Evolutionary conservation across 805 yeast species (phyloP), one percentile per base, ranked within the genome.

Genomic region (Kockiozyma suomiensis): DNA sequence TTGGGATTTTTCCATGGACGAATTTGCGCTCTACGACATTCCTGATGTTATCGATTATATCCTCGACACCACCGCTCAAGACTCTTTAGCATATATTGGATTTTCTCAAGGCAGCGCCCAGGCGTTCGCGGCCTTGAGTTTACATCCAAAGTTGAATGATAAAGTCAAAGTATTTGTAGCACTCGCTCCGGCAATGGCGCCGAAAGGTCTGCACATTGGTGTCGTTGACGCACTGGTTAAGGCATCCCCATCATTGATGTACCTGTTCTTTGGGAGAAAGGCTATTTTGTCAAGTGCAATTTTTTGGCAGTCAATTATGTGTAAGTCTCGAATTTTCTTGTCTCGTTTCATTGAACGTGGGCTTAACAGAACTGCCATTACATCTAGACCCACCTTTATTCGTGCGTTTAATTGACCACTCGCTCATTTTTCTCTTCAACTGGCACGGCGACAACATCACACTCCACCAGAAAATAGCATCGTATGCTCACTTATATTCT

Each of bases 71-170:
- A 84, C 91, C 1, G 72, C 77, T 2, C 74, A 68, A 57, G 65
- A 67, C 30, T 65, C 73, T 17, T 73, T 92, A 38, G 81, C 85
- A 0, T 92, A 90, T 70, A 81, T 93, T 65, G 98, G 97, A 1
- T 93, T 93, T 70, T 85, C 92, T 26, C 98, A 92, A 73, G 98
- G 98, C 21, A 85, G 96, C 0, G 96, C 97, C 1, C 97, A 93
- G 73, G 90, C 90, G 43, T 86, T 92, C 72, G 97, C 96, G 0
- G 81, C 96, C 10, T 76, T 90, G 23, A 82, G 94, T 0, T 72
- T 76, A 17, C 83, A 85, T 69, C 85, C 86, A 6, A 78, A 79
- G 1, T 77, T 92, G 58, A 89, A 88, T 72, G 66, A 73, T 66
- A 71, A 81, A 65, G 76, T 84, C 43, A 75, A 78, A 15, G 73